phyloP scores from a whole-genome alignment of 768 basidiomycete genomes.

The Auriscalpium microsporum region DNA sequence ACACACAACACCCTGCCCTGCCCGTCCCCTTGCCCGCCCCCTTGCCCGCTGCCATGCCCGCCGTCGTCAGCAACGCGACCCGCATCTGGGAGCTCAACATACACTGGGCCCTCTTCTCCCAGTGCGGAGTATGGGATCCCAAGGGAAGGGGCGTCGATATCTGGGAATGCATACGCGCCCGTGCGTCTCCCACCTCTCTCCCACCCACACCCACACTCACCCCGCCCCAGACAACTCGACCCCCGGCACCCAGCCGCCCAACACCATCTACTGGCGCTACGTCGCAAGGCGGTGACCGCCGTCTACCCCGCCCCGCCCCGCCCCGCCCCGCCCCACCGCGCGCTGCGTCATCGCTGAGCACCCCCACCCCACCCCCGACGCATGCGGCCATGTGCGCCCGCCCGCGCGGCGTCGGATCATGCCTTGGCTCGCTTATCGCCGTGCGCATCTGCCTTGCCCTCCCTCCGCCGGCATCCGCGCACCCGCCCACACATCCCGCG shows the following conservation, averaged over 20 bases:
- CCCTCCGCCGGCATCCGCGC: too few relatives aligned
- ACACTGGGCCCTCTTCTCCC: slow-evolving; percentile 54
- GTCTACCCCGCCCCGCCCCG: background rate
- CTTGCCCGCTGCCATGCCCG: slow-evolving; percentile 25
- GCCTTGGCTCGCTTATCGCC: too few relatives aligned
- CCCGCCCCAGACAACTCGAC: slow-evolving; percentile 47
- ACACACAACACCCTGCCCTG: background rate
- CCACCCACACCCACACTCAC: slow-evolving; percentile 6
- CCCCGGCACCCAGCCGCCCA: slow-evolving; percentile 43
- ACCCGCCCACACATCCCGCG: too few relatives aligned
- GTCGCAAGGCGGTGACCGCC: slow-evolving; percentile 32
- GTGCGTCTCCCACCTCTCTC: slow-evolving; percentile 38
- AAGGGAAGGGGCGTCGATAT: slow-evolving; percentile 60
- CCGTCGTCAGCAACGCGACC: slow-evolving; percentile 57
- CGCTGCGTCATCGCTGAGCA: background rate
- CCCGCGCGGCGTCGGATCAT: background rate
- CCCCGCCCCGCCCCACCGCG: background rate
- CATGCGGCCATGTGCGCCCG: background rate
- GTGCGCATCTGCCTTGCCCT: too few relatives aligned
- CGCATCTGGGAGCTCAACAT: slow-evolving; percentile 64
- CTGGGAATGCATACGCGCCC: slow-evolving; percentile 66
- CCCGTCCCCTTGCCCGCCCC: background rate
- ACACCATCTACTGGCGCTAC: slow-evolving; percentile 37
- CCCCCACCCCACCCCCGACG: background rate
- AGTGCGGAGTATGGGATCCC: slow-evolving; percentile 67